Percentiles rank a stretch among this genome's conserved stretches.
Evolutionary conservation across 257 asterid species (phyloP).

Genomic region (Cordia subcordata): DNA sequence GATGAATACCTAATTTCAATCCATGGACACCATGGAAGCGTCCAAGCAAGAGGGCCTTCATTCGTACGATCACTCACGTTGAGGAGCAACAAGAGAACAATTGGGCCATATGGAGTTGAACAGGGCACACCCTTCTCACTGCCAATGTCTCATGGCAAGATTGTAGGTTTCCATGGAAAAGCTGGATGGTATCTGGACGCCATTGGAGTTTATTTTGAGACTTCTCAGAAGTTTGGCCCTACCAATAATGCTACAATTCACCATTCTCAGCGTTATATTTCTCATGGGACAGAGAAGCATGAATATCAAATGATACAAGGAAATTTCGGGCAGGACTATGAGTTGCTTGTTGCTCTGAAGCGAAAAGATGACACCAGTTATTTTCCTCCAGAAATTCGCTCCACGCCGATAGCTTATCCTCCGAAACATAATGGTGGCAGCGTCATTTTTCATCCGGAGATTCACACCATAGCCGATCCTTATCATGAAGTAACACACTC

Average conservation of each 20-base stretch:
- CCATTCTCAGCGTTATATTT: constrained; percentile 25
- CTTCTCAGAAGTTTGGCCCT: constrained; percentile 22
- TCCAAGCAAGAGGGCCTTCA: constrained; percentile 48
- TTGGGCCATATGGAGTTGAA: constrained; percentile 65
- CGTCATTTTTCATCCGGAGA: neutral
- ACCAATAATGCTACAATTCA: constrained; percentile 9
- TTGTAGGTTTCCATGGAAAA: constrained; percentile 75
- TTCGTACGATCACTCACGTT: constrained; percentile 58
- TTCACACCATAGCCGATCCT: neutral
- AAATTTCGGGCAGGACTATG: constrained; percentile 44
- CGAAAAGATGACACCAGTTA: constrained; percentile 29
- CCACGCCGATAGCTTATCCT: constrained; percentile 5
- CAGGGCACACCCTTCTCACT: constrained; percentile 54
- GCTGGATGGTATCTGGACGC: constrained; percentile 66
- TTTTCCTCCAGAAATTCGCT: constrained; percentile 13
- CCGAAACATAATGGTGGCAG: neutral
- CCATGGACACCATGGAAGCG: constrained; percentile 60
- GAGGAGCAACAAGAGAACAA: constrained; percentile 50
- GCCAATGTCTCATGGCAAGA: constrained; percentile 46
- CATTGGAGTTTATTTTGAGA: constrained; percentile 60
- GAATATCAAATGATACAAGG: constrained; percentile 66
- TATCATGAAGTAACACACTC: constrained; percentile 1
- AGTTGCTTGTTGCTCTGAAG: constrained; percentile 57
- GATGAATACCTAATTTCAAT: constrained; percentile 60
- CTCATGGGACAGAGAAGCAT: constrained; percentile 21